phyloP scores from a whole-genome alignment of 2,329 filamentous ascomycete genomes.

The Elsinoe fawcettii region DNA sequence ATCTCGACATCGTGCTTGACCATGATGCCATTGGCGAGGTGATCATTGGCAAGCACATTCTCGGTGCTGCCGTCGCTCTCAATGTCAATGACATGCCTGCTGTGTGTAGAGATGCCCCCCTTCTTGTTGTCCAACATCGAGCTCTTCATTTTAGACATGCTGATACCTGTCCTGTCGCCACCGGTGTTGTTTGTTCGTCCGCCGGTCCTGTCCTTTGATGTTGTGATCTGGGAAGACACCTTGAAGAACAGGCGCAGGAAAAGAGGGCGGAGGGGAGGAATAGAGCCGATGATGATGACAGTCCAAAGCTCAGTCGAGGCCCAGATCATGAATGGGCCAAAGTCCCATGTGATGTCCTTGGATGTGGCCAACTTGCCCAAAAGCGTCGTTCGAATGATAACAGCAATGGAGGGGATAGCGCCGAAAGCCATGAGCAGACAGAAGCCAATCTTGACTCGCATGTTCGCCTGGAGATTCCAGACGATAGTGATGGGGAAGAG shows the following conservation, averaged over 20 bases:
- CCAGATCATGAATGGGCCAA: slow-evolving; percentile 13
- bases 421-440: slow-evolving; percentile 8
- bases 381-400: neutral
- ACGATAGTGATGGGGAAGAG: slow-evolving; percentile 7
- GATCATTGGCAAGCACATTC: slow-evolving; percentile 3
- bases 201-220: neutral
- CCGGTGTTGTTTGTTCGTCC: neutral
- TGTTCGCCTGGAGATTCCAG: neutral
- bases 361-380: neutral
- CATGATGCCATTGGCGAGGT: neutral
- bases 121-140: slow-evolving; percentile 9
- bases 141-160: slow-evolving; percentile 1
- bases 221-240: neutral
- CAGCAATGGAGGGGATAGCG: slow-evolving; percentile 2
- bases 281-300: slow-evolving; percentile 13
- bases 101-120: slow-evolving; percentile 5
- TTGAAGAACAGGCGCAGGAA: slow-evolving; percentile 11
- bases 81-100: neutral
- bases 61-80: slow-evolving; percentile 9
- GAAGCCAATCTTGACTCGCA: slow-evolving; percentile 3
- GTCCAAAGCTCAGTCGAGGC: slow-evolving; percentile 7
- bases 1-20: slow-evolving; percentile 6
- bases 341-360: slow-evolving; percentile 10
- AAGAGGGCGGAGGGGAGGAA: slow-evolving; percentile 2
- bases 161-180: neutral